A percentile compares a stretch with the other conserved stretches of the same genome.
These are phyloP conservation scores for Xylaria sp. DNA, from an alignment of 2,329 filamentous ascomycete genomes.

Conservation along the genomic window DNA sequence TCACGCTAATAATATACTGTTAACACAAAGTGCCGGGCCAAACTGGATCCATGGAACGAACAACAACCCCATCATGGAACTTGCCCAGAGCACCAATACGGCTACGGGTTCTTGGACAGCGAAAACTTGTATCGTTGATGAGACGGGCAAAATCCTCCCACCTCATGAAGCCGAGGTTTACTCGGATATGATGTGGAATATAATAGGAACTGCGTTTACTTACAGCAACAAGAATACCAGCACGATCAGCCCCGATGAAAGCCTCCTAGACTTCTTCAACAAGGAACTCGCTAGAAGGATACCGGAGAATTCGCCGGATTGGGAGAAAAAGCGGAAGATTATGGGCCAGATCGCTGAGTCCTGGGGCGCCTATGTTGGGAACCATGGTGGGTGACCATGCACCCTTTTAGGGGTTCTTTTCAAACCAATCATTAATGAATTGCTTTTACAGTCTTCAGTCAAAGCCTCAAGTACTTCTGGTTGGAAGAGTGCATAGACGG, in stretches of 20 bases:
- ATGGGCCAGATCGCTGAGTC: constrained; percentile 67
- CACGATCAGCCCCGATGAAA: constrained; percentile 59
- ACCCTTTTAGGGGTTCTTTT: no score
- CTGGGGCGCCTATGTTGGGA: constrained; percentile 79
- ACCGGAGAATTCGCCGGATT: constrained; percentile 56
- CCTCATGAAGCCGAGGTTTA: constrained; percentile 58
- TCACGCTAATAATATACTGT: constrained; percentile 16
- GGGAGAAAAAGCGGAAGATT: constrained; percentile 55
- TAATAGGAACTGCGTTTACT: constrained; percentile 74
- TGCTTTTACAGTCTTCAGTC: constrained; percentile 58
- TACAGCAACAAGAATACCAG: constrained; percentile 68
- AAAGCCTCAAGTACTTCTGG: constrained; percentile 82
- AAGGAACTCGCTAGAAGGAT: constrained; percentile 59
- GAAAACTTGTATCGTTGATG: constrained; percentile 65
- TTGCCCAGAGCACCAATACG: constrained; percentile 71
- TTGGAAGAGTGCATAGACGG: constrained; percentile 82
- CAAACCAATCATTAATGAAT: constrained; percentile 2
- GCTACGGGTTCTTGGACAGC: constrained; percentile 61
- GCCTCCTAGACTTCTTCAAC: constrained; percentile 66
- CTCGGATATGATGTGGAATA: constrained; percentile 71
- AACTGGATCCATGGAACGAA: constrained; percentile 84
- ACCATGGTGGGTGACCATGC: constrained; percentile 51
- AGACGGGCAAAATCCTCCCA: constrained; percentile 64
- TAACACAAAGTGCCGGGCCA: constrained; percentile 62
- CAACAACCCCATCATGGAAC: constrained; percentile 75